Percentiles rank a stretch among this genome's conserved stretches.
Evolutionary conservation across 164 flowering plant genomes (phyloP).

Genomic region (Nelumbo lutea): DNA sequence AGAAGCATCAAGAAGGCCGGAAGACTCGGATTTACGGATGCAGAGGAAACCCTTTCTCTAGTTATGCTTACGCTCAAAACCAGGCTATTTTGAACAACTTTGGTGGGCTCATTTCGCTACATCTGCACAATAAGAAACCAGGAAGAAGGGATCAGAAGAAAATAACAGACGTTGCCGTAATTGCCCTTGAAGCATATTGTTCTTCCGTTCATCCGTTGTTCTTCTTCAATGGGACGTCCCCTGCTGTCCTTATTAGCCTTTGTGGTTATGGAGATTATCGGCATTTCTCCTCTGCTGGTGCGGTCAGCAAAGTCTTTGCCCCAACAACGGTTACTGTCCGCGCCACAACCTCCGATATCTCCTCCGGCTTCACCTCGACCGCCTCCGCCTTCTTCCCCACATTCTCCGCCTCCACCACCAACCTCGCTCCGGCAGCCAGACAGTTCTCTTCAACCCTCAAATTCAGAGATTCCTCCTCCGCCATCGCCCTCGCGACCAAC

Average conservation of each 20-base stretch:
- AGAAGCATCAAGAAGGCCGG: too few relatives aligned
- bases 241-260: not conserved
- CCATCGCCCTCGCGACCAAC: not conserved
- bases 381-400: slow-evolving; percentile 11
- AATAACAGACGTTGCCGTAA: too few relatives aligned
- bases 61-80: too few relatives aligned
- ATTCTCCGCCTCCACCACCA: slow-evolving; percentile 22
- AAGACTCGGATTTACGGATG: too few relatives aligned
- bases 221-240: not conserved
- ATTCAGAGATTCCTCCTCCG: not conserved
- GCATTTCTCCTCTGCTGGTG: not conserved
- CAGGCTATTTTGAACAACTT: too few relatives aligned
- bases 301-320: slow-evolving; percentile 16
- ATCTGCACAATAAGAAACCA: not conserved
- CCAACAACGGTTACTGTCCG: slow-evolving; percentile 10
- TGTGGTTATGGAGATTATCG: not conserved
- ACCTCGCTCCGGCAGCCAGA: not conserved
- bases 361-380: slow-evolving; percentile 9
- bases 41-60: too few relatives aligned
- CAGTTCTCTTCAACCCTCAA: too few relatives aligned
- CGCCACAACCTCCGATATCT: slow-evolving; percentile 2
- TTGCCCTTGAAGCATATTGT: not conserved
- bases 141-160: not conserved
- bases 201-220: not conserved
- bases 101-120: too few relatives aligned